Evolutionary conservation across 352 stramenopile species (phyloP), one percentile per base, ranked within the genome.

Genomic region (Pythium biforme): DNA sequence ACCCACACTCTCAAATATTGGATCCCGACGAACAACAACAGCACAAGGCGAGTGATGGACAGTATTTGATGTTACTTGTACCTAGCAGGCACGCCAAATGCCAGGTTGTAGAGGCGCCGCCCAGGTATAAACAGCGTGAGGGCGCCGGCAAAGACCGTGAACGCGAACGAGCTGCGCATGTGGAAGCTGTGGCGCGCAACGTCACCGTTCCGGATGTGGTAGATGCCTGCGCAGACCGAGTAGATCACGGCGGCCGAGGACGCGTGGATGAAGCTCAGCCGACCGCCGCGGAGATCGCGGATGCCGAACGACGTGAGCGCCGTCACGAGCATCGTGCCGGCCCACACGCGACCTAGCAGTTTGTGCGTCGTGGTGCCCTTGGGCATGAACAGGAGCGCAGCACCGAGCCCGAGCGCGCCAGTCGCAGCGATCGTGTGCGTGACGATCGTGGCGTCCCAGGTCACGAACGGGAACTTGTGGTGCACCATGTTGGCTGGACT

Each of bases 261-360:
- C 4, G 41, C 50, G 51, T 60, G 59, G 39, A 66, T 53, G 27
- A 54, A 41, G 31, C 27, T 39, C 5, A 59, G 34, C 12, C 31
- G 17, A 11, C 55, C 26, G 29, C 29, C 11, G 15, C 54, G 29
- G 12, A 48, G 17, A 4, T 56, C 40, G 5, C 17, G 29, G 33
- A 64, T 58, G 3, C 50, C 59, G 34, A 55, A 66, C 2, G 59
- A 66, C 20, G 59, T 60, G 25, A 66, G 12, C 4, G 34, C 52
- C 20, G 59, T 60, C 23, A 37, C 48, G 29, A 60, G 27, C 59
- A 66, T 66, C 4, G 40, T n/a, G 15, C 50, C 51, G 7, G 59
- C 50, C 59, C 59, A 66, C 12, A 60, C 40, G 40, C 50, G 59
- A 27, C 59, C 59, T 0, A 60, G 49, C 1, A 53, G 12, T 8